Base-by-base conservation (phyloP, 495 filamentous ascomycete genomes). In the Aspergillus sclerotioniger region DNA sequence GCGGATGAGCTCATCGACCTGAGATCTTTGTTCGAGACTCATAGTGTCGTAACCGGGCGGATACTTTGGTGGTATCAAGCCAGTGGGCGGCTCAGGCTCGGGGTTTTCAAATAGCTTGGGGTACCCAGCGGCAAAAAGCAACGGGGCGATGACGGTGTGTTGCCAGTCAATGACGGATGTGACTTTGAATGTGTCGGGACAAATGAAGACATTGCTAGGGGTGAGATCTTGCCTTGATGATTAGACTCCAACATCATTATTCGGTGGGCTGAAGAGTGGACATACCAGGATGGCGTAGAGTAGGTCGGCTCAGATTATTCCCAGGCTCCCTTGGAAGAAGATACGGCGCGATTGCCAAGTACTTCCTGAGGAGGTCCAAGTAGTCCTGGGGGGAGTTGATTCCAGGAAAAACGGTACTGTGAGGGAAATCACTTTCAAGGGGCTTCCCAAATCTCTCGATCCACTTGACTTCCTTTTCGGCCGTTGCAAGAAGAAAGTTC, bases 101-200 rank as follows among this genome's bases (percentile, higher is more conserved):
- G 63, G 61, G 17, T 67, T 67, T 31, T 70, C 58, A 51, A 67
- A 66, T 43, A 55, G 1, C 10, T 29, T 50, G 0, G 65, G 67
- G n/a, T 60, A 58, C 19, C 67, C 65, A 28, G 65, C 65, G 20
- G 56, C 57, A 28, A 70, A 58, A 15, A 62, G 28, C 44, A 53
- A 57, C 13, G 66, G 67, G 17, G 54, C 54, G 37, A 69, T 31
- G 9, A 54, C 50, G 2, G 65, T 57, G 28, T 64, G 61, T 58
- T 71, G 65, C 69, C 64, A 69, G 52, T 70, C 65, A 32, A 72
- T 66, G 21, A 70, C 59, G 25, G 52, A 65, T 20, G 57, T 54
- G n/a, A 68, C n/a, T 15, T 61, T 54, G 37, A 51, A 55, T 16
- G 67, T 65, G 39, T 65, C 60, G 0, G 62, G 56, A 13, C 53